phyloP scores from a whole-genome alignment of 1,284 basidiomycete genomes.

The Cryptococcus hybrid region DNA sequence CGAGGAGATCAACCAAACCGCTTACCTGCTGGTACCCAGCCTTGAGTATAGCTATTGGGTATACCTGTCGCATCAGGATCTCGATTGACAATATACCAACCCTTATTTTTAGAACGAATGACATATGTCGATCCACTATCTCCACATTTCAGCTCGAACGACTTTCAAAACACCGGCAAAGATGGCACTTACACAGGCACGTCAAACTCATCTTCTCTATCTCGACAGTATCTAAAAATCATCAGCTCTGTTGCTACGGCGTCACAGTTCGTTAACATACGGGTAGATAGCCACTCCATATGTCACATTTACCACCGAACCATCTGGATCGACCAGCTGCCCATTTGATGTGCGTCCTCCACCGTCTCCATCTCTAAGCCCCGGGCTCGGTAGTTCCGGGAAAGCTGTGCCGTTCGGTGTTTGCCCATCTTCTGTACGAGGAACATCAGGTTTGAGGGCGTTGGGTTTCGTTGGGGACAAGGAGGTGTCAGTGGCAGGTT shows the following conservation, averaged over 20 bases:
- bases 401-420: constrained; percentile 35
- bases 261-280: constrained; percentile 11
- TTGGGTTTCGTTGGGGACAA: constrained; percentile 33
- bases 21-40: constrained; percentile 76
- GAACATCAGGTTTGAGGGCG: constrained; percentile 9
- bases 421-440: constrained; percentile 18
- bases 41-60: constrained; percentile 69
- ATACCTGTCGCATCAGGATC: constrained; percentile 80
- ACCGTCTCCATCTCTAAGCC: constrained; percentile 25
- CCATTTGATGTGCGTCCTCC: constrained; percentile 3
- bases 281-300: constrained; percentile 56
- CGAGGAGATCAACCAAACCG: constrained; percentile 7
- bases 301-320: constrained; percentile 41
- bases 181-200: constrained; percentile 73
- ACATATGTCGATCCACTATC: constrained; percentile 83
- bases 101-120: constrained; percentile 87
- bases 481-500: constrained; percentile 26
- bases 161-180: constrained; percentile 24
- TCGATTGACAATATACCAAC: constrained; percentile 98
- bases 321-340: constrained; percentile 40
- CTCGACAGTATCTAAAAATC: constrained; percentile 76
- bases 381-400: constrained; percentile 45
- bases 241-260: neutral
- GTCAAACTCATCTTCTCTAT: constrained; percentile 97
- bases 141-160: constrained; percentile 6